These are phyloP conservation scores for Cucumis cinereus DNA, from an alignment of 306 rosid species.

Conservation along the genomic window DNA sequence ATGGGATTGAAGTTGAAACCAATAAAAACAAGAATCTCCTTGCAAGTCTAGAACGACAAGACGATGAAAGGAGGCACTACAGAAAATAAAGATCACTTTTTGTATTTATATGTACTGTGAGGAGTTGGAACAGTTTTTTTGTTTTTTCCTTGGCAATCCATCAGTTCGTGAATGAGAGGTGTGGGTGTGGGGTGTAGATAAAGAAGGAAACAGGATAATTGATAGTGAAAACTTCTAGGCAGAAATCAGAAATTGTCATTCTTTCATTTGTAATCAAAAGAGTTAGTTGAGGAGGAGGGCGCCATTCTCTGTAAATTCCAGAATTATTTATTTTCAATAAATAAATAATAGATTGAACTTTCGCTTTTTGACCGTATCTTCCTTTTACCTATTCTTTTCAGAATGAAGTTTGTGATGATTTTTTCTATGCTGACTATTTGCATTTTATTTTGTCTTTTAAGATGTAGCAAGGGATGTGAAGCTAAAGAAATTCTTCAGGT, in stretches of 20 bases:
- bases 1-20: conserved; percentile 99
- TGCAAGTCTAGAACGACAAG: conserved; percentile 13
- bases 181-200: conserved; percentile 39
- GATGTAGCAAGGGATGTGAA: background rate
- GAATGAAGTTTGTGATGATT: background rate
- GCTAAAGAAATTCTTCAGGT: background rate
- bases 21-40: conserved; percentile 60
- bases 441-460: background rate
- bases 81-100: background rate
- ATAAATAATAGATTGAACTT: background rate
- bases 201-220: conserved; percentile 20
- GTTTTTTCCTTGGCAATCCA: conserved; percentile 8
- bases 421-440: background rate
- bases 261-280: conserved; percentile 53
- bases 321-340: conserved; percentile 1
- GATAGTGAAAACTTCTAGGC: conserved; percentile 20
- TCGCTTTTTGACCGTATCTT: background rate
- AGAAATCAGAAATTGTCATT: conserved; percentile 46
- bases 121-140: conserved; percentile 11
- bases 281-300: conserved; percentile 11
- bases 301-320: conserved; percentile 13
- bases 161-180: background rate
- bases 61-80: background rate
- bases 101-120: conserved; percentile 14
- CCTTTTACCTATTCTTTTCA: background rate